These are phyloP conservation scores for Pyrenula massariospora DNA, from an alignment of 495 filamentous ascomycete genomes.

Conservation along the genomic window DNA sequence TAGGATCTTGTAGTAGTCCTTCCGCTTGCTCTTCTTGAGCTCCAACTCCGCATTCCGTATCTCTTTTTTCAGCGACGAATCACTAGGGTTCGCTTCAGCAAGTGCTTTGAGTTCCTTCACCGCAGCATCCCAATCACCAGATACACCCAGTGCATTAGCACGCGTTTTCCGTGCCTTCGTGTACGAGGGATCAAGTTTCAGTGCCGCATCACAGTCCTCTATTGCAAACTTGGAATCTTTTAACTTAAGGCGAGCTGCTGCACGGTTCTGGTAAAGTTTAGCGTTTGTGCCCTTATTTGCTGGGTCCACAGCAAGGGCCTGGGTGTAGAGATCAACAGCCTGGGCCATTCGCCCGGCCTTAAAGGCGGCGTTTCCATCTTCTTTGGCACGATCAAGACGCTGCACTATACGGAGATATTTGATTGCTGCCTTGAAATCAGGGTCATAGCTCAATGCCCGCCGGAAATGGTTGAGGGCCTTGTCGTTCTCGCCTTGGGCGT, in stretches of 20 bases:
- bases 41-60: slow-evolving; percentile 86
- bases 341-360: slow-evolving; percentile 68
- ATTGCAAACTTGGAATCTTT: slow-evolving; percentile 74
- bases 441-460: slow-evolving; percentile 81
- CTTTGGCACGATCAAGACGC: slow-evolving; percentile 87
- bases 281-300: slow-evolving; percentile 85
- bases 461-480: slow-evolving; percentile 90
- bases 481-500: slow-evolving; percentile 85
- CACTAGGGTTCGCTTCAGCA: slow-evolving; percentile 68
- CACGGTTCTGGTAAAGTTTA: slow-evolving; percentile 87
- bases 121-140: slow-evolving; percentile 84
- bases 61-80: slow-evolving; percentile 67
- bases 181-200: slow-evolving; percentile 74
- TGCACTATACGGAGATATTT: slow-evolving; percentile 77
- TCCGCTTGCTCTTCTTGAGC: slow-evolving; percentile 91
- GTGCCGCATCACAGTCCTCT: slow-evolving; percentile 75
- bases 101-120: slow-evolving; percentile 79
- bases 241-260: slow-evolving; percentile 58
- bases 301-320: slow-evolving; percentile 81
- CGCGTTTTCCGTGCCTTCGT: slow-evolving; percentile 85
- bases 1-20: slow-evolving; percentile 98
- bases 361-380: slow-evolving; percentile 83
- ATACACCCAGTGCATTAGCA: slow-evolving; percentile 73
- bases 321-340: slow-evolving; percentile 72
- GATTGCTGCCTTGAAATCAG: slow-evolving; percentile 75